A percentile compares a stretch with the other conserved stretches of the same genome.
Conservation (phyloP, 495 filamentous ascomycete genomes). For the Lophiostoma macrostomum region DNA sequence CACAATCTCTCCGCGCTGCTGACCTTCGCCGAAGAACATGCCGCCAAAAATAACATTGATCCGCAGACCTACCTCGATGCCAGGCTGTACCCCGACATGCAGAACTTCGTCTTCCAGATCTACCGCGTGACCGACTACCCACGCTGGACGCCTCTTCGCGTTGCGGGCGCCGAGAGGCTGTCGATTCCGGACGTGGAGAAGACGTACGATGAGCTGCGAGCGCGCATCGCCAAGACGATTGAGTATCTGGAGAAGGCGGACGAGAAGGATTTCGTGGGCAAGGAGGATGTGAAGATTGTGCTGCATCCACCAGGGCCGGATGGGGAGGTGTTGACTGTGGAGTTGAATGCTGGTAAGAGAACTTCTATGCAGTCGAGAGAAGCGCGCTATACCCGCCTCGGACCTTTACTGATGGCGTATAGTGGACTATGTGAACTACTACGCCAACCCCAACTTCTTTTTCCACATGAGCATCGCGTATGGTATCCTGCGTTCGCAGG, state of each 20-base stretch:
- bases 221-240: constrained; percentile 22
- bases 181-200: constrained; percentile 21
- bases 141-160: constrained; percentile 7
- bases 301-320: not conserved
- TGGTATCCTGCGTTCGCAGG: constrained; percentile 53
- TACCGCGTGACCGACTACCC: constrained; percentile 26
- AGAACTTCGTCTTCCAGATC: constrained; percentile 30
- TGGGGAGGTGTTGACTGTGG: not conserved
- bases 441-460: constrained; percentile 53
- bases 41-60: constrained; percentile 21
- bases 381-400: no score
- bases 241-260: constrained; percentile 20
- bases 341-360: no score
- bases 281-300: constrained; percentile 15
- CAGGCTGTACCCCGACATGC: constrained; percentile 31
- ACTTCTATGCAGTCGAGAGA: no score
- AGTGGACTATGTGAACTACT: constrained; percentile 40
- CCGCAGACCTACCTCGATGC: constrained; percentile 13
- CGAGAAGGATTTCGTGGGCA: constrained; percentile 17
- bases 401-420: no score
- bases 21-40: constrained; percentile 25
- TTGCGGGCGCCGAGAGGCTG: constrained; percentile 10
- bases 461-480: constrained; percentile 60
- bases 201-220: constrained; percentile 28
- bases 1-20: constrained; percentile 28